A percentile compares a stretch with the other conserved stretches of the same genome.
phyloP scores from a whole-genome alignment of 31 red algal genomes.

The Odonthalia washingtoniensis region DNA sequence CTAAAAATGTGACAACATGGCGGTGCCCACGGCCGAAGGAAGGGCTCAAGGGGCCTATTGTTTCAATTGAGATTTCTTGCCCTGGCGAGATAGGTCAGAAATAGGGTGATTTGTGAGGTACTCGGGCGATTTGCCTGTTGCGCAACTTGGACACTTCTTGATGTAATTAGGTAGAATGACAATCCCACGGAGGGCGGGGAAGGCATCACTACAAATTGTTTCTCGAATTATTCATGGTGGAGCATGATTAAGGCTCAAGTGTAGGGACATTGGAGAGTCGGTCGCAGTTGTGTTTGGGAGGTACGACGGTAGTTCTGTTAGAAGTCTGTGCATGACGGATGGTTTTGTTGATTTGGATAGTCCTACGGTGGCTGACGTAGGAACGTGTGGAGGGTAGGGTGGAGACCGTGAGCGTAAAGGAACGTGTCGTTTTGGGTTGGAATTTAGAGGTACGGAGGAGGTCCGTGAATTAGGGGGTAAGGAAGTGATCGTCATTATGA shows the following conservation, averaged over 20 bases:
- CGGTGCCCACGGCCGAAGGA: not conserved
- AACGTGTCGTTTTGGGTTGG: too few species aligned
- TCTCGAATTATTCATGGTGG: not conserved
- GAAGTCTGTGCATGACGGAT: too few species aligned
- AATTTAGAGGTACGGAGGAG: too few species aligned
- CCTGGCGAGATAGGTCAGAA: not conserved
- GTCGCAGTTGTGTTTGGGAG: too few species aligned
- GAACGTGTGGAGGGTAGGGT: too few species aligned
- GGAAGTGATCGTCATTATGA: too few species aligned
- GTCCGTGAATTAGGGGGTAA: too few species aligned
- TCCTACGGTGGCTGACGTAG: too few species aligned
- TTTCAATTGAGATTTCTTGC: not conserved
- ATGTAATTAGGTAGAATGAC: not conserved
- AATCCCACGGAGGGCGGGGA: not conserved
- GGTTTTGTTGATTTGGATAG: too few species aligned
- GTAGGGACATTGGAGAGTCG: too few species aligned
- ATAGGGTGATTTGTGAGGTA: not conserved
- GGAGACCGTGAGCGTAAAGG: too few species aligned
- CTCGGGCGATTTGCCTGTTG: not conserved
- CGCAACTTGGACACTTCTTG: not conserved
- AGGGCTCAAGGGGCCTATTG: not conserved
- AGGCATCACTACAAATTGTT: not conserved
- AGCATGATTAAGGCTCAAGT: not conserved
- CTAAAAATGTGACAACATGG: not conserved
- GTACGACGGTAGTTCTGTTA: too few species aligned